Percentiles rank a stretch among this genome's conserved stretches.
Evolutionary conservation across 2,329 filamentous ascomycete species (phyloP).

Genomic region (Xylaria sp.): DNA sequence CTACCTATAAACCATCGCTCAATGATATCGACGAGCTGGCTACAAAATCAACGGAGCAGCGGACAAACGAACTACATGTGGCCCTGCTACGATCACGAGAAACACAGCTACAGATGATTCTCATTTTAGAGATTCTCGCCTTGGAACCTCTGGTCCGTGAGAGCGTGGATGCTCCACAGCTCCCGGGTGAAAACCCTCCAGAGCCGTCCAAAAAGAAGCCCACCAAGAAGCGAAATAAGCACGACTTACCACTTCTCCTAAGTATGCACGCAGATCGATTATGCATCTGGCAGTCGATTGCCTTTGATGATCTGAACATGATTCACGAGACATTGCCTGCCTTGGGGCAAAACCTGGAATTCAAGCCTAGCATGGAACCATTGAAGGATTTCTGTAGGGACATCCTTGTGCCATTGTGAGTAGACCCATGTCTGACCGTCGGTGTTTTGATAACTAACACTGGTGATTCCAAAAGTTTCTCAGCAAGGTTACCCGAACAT

Average conservation of each 20-base stretch:
- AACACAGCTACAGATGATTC: slow-evolving; percentile 73
- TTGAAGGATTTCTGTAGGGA: slow-evolving; percentile 74
- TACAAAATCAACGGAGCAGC: slow-evolving; percentile 34
- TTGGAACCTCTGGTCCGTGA: slow-evolving; percentile 51
- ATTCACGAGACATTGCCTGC: slow-evolving; percentile 44
- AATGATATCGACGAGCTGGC: slow-evolving; percentile 43
- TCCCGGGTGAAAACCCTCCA: slow-evolving; percentile 37
- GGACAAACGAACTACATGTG: slow-evolving; percentile 57
- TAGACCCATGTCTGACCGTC: slow-evolving; percentile 4
- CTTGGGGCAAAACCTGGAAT: slow-evolving; percentile 33
- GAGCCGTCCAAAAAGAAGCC: slow-evolving; percentile 32
- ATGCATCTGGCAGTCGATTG: slow-evolving; percentile 78
- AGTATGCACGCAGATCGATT: slow-evolving; percentile 72
- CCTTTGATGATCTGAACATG: slow-evolving; percentile 51
- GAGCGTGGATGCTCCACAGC: slow-evolving; percentile 40
- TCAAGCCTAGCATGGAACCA: slow-evolving; percentile 51
- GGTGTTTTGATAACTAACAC: slow-evolving; percentile 32
- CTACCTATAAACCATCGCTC: slow-evolving; percentile 46
- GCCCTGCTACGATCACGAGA: slow-evolving; percentile 66
- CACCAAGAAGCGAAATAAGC: slow-evolving; percentile 54
- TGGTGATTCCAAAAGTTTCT: slow-evolving; percentile 49
- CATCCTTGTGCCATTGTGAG: slow-evolving; percentile 73
- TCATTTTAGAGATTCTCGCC: slow-evolving; percentile 71
- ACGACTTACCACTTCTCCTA: slow-evolving; percentile 60
- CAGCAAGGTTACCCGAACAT: slow-evolving; percentile 65